Evolutionary conservation across 805 yeast genomes (phyloP), one percentile per base, ranked within the genome.

Genomic region (Candida verbasci): DNA sequence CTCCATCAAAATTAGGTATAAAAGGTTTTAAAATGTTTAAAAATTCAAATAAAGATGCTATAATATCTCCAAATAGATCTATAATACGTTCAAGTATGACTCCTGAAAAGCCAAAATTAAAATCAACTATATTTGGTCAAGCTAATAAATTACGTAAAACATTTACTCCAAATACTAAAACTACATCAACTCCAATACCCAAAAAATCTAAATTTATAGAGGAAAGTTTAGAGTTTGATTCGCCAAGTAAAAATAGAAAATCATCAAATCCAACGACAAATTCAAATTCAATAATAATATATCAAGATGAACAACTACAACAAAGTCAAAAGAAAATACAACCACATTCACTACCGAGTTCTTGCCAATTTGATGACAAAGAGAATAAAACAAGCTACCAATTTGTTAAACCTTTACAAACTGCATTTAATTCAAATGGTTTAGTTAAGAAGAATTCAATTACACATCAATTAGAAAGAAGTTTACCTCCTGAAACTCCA

Each of bases 371-470:
- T 9, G 11, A 64, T 23, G 62, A 65, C 41, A 65, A 66, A 42
- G 72, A 65, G 35, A 66, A 66, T 35, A 56, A 55, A 32, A 42
- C 56, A 3, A 62, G 68, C 9, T 85, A 81, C 57, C 74, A 78
- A 44, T 75, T 78, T 32, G 93, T 84, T 16, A 84, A 82, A 52
- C 96, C 96, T 2, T 68, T 86, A 26, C 95, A 86, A 54, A 81
- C 89, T 0, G 95, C 93, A 11, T 86, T 86, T 57, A 71, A 77
- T 54, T 74, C 89, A 2, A 64, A 85, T 0, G 96, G 96, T 0
- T 61, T 86, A 24, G 58, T 80, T 66, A 82, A 59, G 64, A 79
- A 58, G 62, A 65, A 54, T 48, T 56, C 52, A 14, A 40, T 60
- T 7, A 47, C 29, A 8, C 28, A 14, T 33, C 40, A 29, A 11